Evolutionary conservation across 2,329 filamentous ascomycete species (phyloP).

Genomic region (Cercospora janseana): DNA sequence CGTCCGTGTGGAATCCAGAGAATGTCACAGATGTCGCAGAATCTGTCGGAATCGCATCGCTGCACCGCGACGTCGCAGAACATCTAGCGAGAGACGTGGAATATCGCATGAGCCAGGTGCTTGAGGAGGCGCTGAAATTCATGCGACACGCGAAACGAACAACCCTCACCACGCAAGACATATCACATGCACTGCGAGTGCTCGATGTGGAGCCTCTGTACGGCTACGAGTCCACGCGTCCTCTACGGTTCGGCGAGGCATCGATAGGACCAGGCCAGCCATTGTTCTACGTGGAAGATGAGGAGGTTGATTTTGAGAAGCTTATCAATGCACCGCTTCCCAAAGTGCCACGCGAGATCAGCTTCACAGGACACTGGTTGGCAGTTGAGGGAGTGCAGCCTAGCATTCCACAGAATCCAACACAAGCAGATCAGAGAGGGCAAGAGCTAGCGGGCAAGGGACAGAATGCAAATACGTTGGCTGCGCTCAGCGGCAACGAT

Average conservation of each 20-base stretch:
- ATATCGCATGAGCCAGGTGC: constrained; percentile 87
- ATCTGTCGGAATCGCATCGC: constrained; percentile 79
- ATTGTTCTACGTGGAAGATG: constrained; percentile 95
- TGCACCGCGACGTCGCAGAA: constrained; percentile 83
- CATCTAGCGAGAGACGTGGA: constrained; percentile 91
- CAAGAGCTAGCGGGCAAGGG: constrained; percentile 89
- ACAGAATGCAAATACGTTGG: constrained; percentile 80
- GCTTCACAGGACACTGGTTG: constrained; percentile 94
- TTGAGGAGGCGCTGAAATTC: constrained; percentile 90
- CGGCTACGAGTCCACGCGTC: constrained; percentile 89
- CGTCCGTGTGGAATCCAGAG: constrained; percentile 86
- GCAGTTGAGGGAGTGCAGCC: constrained; percentile 97
- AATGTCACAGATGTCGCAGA: constrained; percentile 95
- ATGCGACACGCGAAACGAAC: constrained; percentile 91
- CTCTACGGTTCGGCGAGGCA: constrained; percentile 88
- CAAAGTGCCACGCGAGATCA: constrained; percentile 89
- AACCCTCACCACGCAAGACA: constrained; percentile 82
- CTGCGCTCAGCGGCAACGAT: constrained; percentile 78
- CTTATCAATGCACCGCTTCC: constrained; percentile 94
- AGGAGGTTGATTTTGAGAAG: constrained; percentile 98
- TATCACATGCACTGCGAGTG: constrained; percentile 78
- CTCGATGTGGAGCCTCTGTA: constrained; percentile 94
- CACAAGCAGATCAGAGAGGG: constrained; percentile 67
- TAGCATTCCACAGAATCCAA: constrained; percentile 93
- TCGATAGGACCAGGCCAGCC: constrained; percentile 91